These are phyloP conservation scores for Prunus kanzakura DNA, from an alignment of 306 rosid genomes.

Conservation along the genomic window DNA sequence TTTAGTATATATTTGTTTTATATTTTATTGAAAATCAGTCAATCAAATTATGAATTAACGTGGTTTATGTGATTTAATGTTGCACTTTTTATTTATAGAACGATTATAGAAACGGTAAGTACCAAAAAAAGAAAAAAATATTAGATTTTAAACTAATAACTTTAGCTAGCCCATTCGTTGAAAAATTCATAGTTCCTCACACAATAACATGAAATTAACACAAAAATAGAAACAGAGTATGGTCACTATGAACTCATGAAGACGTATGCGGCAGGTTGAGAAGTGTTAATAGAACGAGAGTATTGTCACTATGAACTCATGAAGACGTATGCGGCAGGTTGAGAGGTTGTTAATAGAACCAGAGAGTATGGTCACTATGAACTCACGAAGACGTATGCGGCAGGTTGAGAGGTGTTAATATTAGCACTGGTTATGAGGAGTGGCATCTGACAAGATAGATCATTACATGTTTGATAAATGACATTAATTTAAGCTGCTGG, in stretches of 20 bases:
- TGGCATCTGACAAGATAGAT: background rate
- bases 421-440: background rate
- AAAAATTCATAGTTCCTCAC: no score
- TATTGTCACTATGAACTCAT: background rate
- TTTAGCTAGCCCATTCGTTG: no score
- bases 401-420: background rate
- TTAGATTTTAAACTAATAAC: no score
- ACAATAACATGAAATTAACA: no score
- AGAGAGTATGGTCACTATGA: background rate
- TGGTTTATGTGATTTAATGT: no score
- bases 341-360: background rate
- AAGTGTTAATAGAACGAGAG: background rate
- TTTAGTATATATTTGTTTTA: no score
- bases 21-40: no score
- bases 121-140: no score
- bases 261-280: background rate
- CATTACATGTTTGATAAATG: background rate
- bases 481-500: background rate
- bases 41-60: no score
- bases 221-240: no score
- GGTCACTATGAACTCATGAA: background rate
- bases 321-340: background rate
- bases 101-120: no score
- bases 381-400: background rate
- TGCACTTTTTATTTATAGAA: no score